phyloP scores from a whole-genome alignment of 1,284 basidiomycete species.

The Heterobasidion occidentale region DNA sequence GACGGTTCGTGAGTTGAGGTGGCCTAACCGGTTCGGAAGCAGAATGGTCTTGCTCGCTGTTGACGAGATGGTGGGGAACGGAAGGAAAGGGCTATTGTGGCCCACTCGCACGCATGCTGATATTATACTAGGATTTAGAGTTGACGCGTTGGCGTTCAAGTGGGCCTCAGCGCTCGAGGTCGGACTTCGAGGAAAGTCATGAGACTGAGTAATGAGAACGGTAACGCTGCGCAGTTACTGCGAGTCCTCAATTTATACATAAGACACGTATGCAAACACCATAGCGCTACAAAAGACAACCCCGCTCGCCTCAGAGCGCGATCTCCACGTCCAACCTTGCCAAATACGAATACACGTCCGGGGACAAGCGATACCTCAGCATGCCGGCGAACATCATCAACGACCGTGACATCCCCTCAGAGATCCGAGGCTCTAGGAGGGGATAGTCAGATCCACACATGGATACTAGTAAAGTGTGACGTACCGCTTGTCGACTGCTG shows the following conservation, averaged over 20 bases:
- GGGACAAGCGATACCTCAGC: conserved; percentile 82
- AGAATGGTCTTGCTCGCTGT: no score
- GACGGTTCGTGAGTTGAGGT: no score
- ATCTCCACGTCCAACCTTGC: conserved; percentile 74
- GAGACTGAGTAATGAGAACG: no score
- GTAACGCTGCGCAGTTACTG: no score
- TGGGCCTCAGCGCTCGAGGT: no score
- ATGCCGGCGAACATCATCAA: conserved; percentile 86
- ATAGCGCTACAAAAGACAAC: not conserved
- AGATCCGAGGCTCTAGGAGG: conserved; percentile 44
- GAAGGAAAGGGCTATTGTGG: no score
- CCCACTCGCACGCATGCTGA: no score
- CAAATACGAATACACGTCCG: conserved; percentile 87
- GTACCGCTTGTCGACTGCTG: conserved; percentile 63
- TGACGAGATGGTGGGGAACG: no score
- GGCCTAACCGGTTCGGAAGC: no score
- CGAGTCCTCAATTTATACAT: not conserved
- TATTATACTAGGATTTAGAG: no score
- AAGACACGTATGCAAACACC: not conserved
- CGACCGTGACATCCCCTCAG: conserved; percentile 69
- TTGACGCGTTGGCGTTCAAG: no score
- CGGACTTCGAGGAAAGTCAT: no score
- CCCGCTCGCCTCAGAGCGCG: conserved; percentile 34
- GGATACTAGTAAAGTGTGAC: conserved; percentile 17
- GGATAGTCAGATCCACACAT: conserved; percentile 5